phyloP scores from a whole-genome alignment of 1,284 basidiomycete species.

The Naganishia sp. region DNA sequence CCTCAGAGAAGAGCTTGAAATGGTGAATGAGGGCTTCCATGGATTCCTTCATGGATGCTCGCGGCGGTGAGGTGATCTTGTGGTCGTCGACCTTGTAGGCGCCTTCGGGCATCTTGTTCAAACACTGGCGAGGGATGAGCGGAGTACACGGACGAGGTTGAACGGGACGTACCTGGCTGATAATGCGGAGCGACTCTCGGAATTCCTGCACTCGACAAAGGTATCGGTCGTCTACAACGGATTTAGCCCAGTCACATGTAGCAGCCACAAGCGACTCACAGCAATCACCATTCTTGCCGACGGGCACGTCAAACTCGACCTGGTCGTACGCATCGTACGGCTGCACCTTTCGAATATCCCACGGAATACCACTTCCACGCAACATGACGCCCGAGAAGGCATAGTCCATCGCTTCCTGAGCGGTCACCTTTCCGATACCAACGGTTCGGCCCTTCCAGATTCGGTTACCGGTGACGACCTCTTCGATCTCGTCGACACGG shows the following conservation, averaged over 20 bases:
- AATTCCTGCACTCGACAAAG: constrained; percentile 98
- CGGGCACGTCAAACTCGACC: constrained; percentile 96
- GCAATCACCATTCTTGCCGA: constrained; percentile 96
- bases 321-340: constrained; percentile 98
- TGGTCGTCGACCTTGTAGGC: constrained; percentile 95
- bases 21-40: constrained; percentile 98
- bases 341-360: constrained; percentile 89
- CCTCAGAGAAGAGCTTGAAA: constrained; percentile 98
- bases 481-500: constrained; percentile 93
- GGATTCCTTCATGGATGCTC: constrained; percentile 97
- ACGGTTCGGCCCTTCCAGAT: constrained; percentile 97
- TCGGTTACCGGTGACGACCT: constrained; percentile 94
- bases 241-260: neutral
- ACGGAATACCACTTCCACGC: constrained; percentile 87
- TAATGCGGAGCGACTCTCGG: constrained; percentile 88
- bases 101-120: constrained; percentile 96
- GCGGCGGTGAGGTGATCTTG: constrained; percentile 95
- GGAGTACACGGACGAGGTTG: neutral
- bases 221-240: constrained; percentile 61
- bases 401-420: constrained; percentile 89
- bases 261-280: constrained; percentile 53
- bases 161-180: constrained; percentile 64
- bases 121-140: constrained; percentile 62
- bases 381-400: constrained; percentile 97
- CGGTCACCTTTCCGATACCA: constrained; percentile 86